Conservation (phyloP, 2,329 filamentous ascomycete genomes). For the Hysterium pulicare region DNA sequence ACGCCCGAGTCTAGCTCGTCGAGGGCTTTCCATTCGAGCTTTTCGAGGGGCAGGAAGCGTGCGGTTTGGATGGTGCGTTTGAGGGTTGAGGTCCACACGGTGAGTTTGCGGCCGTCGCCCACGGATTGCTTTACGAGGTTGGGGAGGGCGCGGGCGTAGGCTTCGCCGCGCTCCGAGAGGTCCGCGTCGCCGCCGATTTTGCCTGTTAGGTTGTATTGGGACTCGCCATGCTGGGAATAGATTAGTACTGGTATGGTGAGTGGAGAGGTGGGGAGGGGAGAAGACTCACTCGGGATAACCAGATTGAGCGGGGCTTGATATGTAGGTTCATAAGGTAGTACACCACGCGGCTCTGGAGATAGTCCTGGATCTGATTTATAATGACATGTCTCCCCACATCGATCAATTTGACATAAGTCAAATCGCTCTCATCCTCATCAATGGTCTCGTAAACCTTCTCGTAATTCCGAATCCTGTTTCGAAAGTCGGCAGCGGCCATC, state of each 20-base stretch:
- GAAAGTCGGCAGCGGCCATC: constrained; percentile 83
- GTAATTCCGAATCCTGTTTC: constrained; percentile 92
- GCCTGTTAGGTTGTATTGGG: constrained; percentile 83
- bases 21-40: constrained; percentile 96
- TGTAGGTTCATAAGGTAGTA: constrained; percentile 99
- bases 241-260: constrained; percentile 21
- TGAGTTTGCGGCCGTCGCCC: constrained; percentile 66
- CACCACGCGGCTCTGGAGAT: constrained; percentile 90
- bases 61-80: constrained; percentile 89
- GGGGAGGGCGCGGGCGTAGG: constrained; percentile 82
- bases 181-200: constrained; percentile 90
- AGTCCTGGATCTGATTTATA: constrained; percentile 96
- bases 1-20: constrained; percentile 96
- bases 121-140: constrained; percentile 82
- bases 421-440: constrained; percentile 78
- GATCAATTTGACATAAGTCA: constrained; percentile 97
- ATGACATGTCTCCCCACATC: constrained; percentile 94
- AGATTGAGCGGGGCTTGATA: constrained; percentile 93
- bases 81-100: constrained; percentile 72
- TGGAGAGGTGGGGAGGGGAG: neutral
- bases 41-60: constrained; percentile 84
- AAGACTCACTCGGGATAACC: constrained; percentile 78
- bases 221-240: constrained; percentile 76
- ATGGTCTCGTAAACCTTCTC: constrained; percentile 96
- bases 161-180: constrained; percentile 79